A percentile compares a stretch with the other conserved stretches of the same genome.
phyloP scores from a whole-genome alignment of 2,329 filamentous ascomycete species.

The Penicillium sp. region DNA sequence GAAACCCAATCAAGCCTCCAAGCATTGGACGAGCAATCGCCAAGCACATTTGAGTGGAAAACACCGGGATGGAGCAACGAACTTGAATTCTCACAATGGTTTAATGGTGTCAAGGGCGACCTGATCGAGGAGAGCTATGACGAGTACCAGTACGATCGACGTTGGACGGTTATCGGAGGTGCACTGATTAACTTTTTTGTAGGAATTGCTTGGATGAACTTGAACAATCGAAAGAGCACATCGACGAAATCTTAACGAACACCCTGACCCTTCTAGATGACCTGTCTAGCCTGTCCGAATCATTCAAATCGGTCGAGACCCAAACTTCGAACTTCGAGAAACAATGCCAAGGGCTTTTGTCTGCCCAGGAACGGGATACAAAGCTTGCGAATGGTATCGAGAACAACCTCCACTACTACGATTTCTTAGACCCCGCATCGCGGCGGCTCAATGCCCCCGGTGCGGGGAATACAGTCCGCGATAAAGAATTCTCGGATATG shows the following conservation, averaged over 20 bases:
- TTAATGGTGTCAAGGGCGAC: slow-evolving; percentile 60
- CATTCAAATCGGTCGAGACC: slow-evolving; percentile 80
- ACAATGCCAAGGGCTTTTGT: slow-evolving; percentile 83
- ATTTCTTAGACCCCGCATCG: slow-evolving; percentile 87
- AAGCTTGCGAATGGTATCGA: slow-evolving; percentile 79
- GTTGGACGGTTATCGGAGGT: slow-evolving; percentile 10
- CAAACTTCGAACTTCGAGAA: slow-evolving; percentile 92
- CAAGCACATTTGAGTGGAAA: slow-evolving; percentile 4
- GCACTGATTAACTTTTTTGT: slow-evolving; percentile 8
- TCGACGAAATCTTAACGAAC: slow-evolving; percentile 74
- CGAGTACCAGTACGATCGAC: slow-evolving; percentile 65
- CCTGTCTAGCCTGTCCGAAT: slow-evolving; percentile 74
- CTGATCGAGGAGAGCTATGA: slow-evolving; percentile 79
- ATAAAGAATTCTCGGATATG: slow-evolving; percentile 83
- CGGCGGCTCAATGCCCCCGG: slow-evolving; percentile 88
- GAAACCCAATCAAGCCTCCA: slow-evolving; percentile 19
- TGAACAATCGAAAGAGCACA: slow-evolving; percentile 73
- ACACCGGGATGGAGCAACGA: slow-evolving; percentile 45
- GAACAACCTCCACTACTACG: slow-evolving; percentile 90
- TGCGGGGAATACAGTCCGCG: slow-evolving; percentile 79
- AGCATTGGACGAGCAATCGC: slow-evolving; percentile 11
- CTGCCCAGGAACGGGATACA: slow-evolving; percentile 76
- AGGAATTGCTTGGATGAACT: slow-evolving; percentile 80
- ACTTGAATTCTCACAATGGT: slow-evolving; percentile 59
- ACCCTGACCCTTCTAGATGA: slow-evolving; percentile 73